These are phyloP conservation scores for Pseudogymnoascus destructans DNA, from an alignment of 2,329 filamentous ascomycete genomes.

Conservation along the genomic window DNA sequence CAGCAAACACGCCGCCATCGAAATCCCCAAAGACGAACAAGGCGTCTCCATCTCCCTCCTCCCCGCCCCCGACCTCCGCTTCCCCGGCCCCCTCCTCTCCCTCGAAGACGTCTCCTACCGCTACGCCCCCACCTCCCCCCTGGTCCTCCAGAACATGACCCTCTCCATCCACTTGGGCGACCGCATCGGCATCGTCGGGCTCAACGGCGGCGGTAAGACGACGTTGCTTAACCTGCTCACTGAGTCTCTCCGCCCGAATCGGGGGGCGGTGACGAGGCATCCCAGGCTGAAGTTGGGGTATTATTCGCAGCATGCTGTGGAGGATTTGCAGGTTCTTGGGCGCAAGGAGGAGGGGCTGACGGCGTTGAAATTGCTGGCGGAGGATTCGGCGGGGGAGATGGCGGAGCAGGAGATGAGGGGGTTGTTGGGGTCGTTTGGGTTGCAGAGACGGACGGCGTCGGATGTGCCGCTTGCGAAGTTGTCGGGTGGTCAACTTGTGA, in stretches of 20 bases:
- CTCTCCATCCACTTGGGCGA: conserved; percentile 62
- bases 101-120: conserved; percentile 56
- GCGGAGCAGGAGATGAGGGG: conserved; percentile 56
- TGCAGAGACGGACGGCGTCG: conserved; percentile 56
- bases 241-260: conserved; percentile 42
- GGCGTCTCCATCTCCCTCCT: conserved; percentile 45
- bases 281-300: conserved; percentile 58
- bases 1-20: conserved; percentile 46
- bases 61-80: conserved; percentile 54
- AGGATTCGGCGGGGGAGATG: conserved; percentile 38
- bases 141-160: conserved; percentile 48
- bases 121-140: conserved; percentile 37
- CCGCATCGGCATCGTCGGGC: conserved; percentile 59
- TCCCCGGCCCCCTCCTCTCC: conserved; percentile 60
- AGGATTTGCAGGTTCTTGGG: conserved; percentile 48
- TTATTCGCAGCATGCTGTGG: conserved; percentile 70
- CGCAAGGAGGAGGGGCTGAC: conserved; percentile 39
- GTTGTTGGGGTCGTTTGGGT: conserved; percentile 53
- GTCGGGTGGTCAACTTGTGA: conserved; percentile 65
- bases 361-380: conserved; percentile 48
- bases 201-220: conserved; percentile 75
- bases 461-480: conserved; percentile 61
- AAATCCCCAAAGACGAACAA: conserved; percentile 51
- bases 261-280: conserved; percentile 51
- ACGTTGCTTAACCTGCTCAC: conserved; percentile 62